These are phyloP conservation scores for Chara braunii DNA, from an alignment of 139 green algal species.

Conservation along the genomic window DNA sequence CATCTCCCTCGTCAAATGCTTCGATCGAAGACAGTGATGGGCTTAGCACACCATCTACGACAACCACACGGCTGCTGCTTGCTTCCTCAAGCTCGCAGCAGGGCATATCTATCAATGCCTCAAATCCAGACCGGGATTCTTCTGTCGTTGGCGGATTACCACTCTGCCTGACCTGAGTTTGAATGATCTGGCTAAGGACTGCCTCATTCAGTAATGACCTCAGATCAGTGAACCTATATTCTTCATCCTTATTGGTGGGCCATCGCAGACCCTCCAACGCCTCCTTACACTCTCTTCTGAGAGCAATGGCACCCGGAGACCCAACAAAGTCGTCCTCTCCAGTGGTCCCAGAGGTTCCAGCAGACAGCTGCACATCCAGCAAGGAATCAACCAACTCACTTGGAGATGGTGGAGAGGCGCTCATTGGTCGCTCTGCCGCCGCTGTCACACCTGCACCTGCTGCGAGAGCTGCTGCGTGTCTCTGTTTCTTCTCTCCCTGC, in stretches of 20 bases:
- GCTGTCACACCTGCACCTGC: neutral
- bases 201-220: conserved; percentile 10
- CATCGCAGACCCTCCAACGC: neutral
- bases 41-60: conserved; percentile 24
- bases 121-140: no score
- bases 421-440: neutral
- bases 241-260: conserved; percentile 25
- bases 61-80: conserved; percentile 3
- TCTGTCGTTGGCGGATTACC: no score
- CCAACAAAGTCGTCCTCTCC: neutral
- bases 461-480: neutral
- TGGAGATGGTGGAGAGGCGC: neutral
- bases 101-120: conserved; percentile 9
- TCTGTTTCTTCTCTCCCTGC: no score
- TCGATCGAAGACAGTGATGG: conserved; percentile 9
- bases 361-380: neutral
- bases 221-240: conserved; percentile 34
- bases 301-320: neutral
- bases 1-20: neutral
- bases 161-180: no score
- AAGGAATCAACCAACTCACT: neutral
- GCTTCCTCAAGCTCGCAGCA: conserved; percentile 16
- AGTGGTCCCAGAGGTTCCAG: neutral
- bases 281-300: neutral
- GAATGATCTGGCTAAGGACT: neutral